Base-by-base conservation (phyloP, 768 basidiomycete genomes). In the Phanerochaete sordida region DNA sequence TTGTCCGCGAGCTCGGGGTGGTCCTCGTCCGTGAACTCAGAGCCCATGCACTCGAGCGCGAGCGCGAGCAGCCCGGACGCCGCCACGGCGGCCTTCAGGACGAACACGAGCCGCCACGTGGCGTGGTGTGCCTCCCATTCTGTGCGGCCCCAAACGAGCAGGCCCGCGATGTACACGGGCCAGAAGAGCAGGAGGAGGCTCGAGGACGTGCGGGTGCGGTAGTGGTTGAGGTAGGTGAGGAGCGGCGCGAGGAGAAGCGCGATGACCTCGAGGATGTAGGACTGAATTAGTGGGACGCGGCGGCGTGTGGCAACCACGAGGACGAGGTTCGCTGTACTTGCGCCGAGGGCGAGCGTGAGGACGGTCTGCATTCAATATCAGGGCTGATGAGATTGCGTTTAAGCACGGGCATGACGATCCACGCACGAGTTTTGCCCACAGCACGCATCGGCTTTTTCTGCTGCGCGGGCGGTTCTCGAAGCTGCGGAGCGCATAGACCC, bases 121-220 rank as follows among this genome's bases (percentile, higher is more conserved):
- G 65, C 27, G 71, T 68, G 43, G 64, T 63, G 47, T 13, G 77
- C 48, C 44, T 76, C 66, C n/a, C 77, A 51, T 50, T 76, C 66
- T 0, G 93, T 91, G 7, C 92, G 81, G 0, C 83, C 75, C 81
- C 88, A 85, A 5, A 91, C 69, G 12, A 73, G 66, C 0, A 84
- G 65, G 0, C 74, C 76, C 16, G 77, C 21, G 13, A 82, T 52
- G 65, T 92, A 91, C 9, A 81, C 53, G 0, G 93, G 91, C 89
- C 91, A 96, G 73, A 92, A 95, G 50, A 95, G 70, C 11, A 97
- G 81, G 37, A 94, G 73, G 13, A 85, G 68, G 1, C 89, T 78
- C 0, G 91, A 92, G 0, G 94, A 88, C 9, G 81, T 79, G 19
- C 85, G 82, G 0, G 86, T 81, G 16, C 86, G 84, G 37, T 82